Conservation (phyloP, 352 stramenopile genomes). For the Globisporangium sylvaticum region DNA sequence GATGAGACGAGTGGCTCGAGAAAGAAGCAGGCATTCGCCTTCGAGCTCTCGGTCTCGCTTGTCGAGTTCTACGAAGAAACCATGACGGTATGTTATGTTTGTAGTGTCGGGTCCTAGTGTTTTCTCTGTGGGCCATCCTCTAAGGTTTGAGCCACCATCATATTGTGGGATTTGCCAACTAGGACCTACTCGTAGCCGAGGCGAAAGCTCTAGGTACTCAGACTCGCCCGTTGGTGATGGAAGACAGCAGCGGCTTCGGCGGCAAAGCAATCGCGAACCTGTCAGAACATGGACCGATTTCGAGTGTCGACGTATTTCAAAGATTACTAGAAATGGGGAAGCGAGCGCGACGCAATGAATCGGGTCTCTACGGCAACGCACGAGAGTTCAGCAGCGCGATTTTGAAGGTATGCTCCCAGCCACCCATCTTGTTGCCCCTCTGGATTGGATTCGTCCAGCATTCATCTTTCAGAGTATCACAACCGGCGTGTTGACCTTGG, state of each 20-base stretch:
- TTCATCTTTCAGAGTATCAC: background rate
- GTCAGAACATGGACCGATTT: slow-evolving; percentile 25
- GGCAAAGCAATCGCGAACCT: slow-evolving; percentile 31
- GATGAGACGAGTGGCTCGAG: too few relatives aligned
- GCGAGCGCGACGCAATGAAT: slow-evolving; percentile 22
- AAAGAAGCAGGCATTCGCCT: slow-evolving; percentile 21
- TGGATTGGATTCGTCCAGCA: background rate
- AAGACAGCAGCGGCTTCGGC: slow-evolving; percentile 17
- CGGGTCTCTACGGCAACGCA: slow-evolving; percentile 37
- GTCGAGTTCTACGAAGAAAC: slow-evolving; percentile 55
- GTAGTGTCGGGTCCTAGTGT: too few relatives aligned
- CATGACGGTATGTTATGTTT: slow-evolving; percentile 24
- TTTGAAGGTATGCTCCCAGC: slow-evolving; percentile 25
- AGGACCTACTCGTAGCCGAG: background rate
- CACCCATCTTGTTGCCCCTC: background rate
- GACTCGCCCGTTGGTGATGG: background rate
- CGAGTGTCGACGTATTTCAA: slow-evolving; percentile 19
- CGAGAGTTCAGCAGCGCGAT: slow-evolving; percentile 46
- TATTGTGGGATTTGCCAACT: background rate
- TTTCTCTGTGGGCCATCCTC: too few relatives aligned
- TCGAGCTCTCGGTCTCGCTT: slow-evolving; percentile 40
- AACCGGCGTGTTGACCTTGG: background rate
- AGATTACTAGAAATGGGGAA: slow-evolving; percentile 28
- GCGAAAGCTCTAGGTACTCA: background rate
- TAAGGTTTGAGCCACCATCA: background rate